phyloP scores from a whole-genome alignment of 768 basidiomycete genomes.

The Collybiopsis confluens region DNA sequence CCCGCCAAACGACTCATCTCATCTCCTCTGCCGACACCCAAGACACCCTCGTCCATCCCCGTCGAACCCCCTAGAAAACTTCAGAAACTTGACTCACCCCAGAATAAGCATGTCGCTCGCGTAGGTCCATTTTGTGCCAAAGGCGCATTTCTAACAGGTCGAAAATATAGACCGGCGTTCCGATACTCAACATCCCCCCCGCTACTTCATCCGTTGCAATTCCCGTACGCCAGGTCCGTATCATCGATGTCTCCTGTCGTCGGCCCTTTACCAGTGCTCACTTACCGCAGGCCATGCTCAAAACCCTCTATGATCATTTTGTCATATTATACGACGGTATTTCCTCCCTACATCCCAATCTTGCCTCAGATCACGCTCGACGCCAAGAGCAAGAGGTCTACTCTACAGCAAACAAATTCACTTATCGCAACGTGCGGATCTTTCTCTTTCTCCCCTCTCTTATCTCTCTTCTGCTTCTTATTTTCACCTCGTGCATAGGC shows the following conservation, averaged over 20 bases:
- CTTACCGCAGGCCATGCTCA: slow-evolving; percentile 59
- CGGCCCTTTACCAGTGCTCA: slow-evolving; percentile 4
- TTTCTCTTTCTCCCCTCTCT: neutral
- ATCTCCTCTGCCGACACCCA: slow-evolving; percentile 24
- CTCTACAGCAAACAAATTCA: slow-evolving; percentile 64
- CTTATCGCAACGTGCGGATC: slow-evolving; percentile 73
- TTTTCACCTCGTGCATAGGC: slow-evolving; percentile 29
- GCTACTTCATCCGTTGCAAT: slow-evolving; percentile 69
- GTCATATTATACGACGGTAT: slow-evolving; percentile 59
- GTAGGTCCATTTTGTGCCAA: no score
- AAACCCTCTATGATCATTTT: slow-evolving; percentile 72
- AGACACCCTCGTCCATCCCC: slow-evolving; percentile 15
- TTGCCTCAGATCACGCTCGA: slow-evolving; percentile 77
- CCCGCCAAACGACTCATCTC: slow-evolving; percentile 49
- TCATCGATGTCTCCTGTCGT: slow-evolving; percentile 4
- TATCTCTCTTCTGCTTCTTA: no score
- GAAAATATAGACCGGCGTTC: slow-evolving; percentile 59
- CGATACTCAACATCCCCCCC: slow-evolving; percentile 61
- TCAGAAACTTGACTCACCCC: slow-evolving; percentile 44
- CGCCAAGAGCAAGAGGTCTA: slow-evolving; percentile 81
- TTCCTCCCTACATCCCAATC: slow-evolving; percentile 44
- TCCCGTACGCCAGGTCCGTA: slow-evolving; percentile 65
- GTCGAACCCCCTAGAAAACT: slow-evolving; percentile 63
- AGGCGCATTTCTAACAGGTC: no score
- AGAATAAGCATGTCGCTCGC: no score